Conservation (phyloP, 345 rosid species). For the Arabis hirsuta region DNA sequence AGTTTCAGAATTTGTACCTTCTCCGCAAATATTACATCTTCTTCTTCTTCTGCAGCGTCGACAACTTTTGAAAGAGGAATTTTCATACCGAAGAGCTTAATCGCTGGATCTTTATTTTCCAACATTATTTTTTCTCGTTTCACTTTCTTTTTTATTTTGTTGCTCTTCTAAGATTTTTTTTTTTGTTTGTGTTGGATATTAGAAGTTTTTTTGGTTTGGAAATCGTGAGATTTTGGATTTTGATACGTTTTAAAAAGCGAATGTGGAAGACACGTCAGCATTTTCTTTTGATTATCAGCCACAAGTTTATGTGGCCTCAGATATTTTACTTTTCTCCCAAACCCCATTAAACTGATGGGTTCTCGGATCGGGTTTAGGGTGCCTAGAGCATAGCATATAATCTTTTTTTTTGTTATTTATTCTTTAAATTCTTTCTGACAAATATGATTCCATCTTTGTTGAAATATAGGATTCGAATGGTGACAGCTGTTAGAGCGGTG, state of each 20-base stretch:
- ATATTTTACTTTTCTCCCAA: slow-evolving; percentile 49
- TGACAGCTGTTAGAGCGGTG: too few relatives aligned
- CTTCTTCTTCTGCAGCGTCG: slow-evolving; percentile 29
- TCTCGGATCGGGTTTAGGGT: slow-evolving; percentile 14
- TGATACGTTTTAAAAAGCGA: slow-evolving; percentile 65
- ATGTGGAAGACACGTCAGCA: slow-evolving; percentile 70
- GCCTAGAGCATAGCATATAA: neutral
- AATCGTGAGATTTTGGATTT: slow-evolving; percentile 42
- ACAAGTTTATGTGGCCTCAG: slow-evolving; percentile 75
- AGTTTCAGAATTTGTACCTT: slow-evolving; percentile 51
- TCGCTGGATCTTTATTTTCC: slow-evolving; percentile 57
- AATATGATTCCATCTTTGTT: too few relatives aligned
- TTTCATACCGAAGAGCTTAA: slow-evolving; percentile 80
- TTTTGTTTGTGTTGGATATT: slow-evolving; percentile 29
- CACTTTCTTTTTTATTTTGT: neutral
- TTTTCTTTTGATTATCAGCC: slow-evolving; percentile 62
- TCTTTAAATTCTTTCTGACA: neutral
- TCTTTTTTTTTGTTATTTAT: neutral
- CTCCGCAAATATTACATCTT: slow-evolving; percentile 40
- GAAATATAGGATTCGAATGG: too few relatives aligned
- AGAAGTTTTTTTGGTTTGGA: slow-evolving; percentile 10
- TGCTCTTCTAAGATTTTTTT: neutral
- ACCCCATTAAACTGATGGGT: slow-evolving; percentile 1
- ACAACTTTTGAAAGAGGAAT: slow-evolving; percentile 51
- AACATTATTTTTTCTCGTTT: slow-evolving; percentile 38